Percentiles rank a stretch among this genome's conserved stretches.
These are phyloP conservation scores for Penicillium sp. DNA, from an alignment of 2,329 filamentous ascomycete species.

Conservation along the genomic window DNA sequence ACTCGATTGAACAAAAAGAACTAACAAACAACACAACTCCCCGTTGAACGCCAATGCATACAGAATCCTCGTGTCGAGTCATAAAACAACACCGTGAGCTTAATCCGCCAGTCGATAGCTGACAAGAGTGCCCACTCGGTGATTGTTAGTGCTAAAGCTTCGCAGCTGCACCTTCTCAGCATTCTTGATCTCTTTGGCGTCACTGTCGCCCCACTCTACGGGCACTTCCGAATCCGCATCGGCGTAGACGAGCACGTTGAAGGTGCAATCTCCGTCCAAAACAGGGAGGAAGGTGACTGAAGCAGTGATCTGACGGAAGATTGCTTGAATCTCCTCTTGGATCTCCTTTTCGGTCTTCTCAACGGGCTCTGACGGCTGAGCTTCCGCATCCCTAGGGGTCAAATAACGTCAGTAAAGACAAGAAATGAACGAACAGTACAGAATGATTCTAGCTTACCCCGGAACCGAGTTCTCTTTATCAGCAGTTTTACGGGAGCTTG, in stretches of 20 bases:
- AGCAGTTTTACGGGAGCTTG: constrained; percentile 52
- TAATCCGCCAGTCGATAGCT: constrained; percentile 71
- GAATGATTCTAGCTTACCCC: constrained; percentile 46
- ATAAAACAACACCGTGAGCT: constrained; percentile 18
- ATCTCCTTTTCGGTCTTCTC: constrained; percentile 94
- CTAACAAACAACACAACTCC: constrained; percentile 15
- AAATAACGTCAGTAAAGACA: neutral
- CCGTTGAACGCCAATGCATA: constrained; percentile 29
- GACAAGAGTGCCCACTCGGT: constrained; percentile 92
- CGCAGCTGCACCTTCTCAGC: constrained; percentile 94
- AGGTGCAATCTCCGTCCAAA: constrained; percentile 92
- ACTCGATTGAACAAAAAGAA: neutral
- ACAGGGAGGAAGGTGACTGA: constrained; percentile 96
- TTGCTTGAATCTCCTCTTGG: constrained; percentile 91
- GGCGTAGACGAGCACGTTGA: constrained; percentile 97
- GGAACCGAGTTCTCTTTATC: constrained; percentile 73
- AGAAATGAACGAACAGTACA: neutral
- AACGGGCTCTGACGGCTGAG: constrained; percentile 34
- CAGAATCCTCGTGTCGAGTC: constrained; percentile 27
- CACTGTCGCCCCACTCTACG: constrained; percentile 97
- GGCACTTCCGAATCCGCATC: constrained; percentile 96
- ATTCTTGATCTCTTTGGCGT: constrained; percentile 93
- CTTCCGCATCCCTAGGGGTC: constrained; percentile 32
- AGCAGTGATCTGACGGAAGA: constrained; percentile 97
- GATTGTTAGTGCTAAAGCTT: constrained; percentile 93